A percentile compares a stretch with the other conserved stretches of the same genome.
phyloP scores from a whole-genome alignment of 306 rosid species.

The Vicia faba region DNA sequence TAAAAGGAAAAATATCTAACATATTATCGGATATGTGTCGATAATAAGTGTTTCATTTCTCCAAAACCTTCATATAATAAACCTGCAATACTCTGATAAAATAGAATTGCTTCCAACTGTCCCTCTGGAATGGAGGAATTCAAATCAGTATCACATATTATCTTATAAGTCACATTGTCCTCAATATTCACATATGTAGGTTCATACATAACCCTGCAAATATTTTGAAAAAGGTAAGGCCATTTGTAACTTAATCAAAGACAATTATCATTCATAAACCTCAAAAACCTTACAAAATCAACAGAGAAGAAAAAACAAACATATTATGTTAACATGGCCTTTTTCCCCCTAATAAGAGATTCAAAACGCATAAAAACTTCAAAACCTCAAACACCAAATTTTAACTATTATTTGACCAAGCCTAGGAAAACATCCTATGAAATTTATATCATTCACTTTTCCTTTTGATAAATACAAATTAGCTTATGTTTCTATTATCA shows the following conservation, averaged over 20 bases:
- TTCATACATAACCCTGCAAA: conserved; percentile 73
- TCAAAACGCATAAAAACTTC: too few relatives aligned
- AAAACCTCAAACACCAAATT: neutral
- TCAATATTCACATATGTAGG: conserved; percentile 88
- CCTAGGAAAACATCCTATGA: neutral
- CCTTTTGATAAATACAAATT: neutral
- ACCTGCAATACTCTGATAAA: conserved; percentile 88
- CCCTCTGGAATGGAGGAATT: conserved; percentile 94
- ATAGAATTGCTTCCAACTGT: conserved; percentile 92
- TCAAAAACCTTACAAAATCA: conserved; percentile 35
- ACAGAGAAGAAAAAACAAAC: conserved; percentile 50
- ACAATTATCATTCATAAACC: too few relatives aligned
- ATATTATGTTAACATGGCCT: too few relatives aligned
- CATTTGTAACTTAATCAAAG: conserved; percentile 1
- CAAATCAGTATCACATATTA: conserved; percentile 70
- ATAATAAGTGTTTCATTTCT: conserved; percentile 98
- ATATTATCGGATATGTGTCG: conserved; percentile 50
- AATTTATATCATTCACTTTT: neutral
- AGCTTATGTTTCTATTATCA: neutral
- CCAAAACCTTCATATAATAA: conserved; percentile 96
- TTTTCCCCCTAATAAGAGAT: too few relatives aligned
- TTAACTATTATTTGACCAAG: neutral
- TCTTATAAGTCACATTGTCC: conserved; percentile 79
- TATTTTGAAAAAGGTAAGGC: conserved; percentile 32
- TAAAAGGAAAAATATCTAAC: conserved; percentile 1